Evolutionary conservation across 2,329 filamentous ascomycete species (phyloP).

Genomic region (Penicillium paneum): DNA sequence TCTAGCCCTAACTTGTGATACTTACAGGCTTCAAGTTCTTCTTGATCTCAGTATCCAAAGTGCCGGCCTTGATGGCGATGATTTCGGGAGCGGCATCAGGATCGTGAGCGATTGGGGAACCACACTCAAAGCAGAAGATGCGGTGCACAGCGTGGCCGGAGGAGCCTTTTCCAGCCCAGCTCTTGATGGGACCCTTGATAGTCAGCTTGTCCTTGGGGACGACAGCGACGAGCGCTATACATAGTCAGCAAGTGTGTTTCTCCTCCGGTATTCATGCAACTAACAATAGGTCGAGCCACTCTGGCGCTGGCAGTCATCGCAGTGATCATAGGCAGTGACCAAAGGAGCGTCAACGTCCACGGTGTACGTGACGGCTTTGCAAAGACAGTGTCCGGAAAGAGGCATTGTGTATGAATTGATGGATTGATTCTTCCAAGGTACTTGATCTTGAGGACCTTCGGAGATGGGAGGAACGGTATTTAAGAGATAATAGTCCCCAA

Average conservation of each 20-base stretch:
- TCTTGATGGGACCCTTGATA: conserved; percentile 64
- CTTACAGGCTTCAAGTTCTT: conserved; percentile 60
- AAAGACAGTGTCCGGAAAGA: conserved; percentile 68
- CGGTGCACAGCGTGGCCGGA: conserved; percentile 65
- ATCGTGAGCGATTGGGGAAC: conserved; percentile 67
- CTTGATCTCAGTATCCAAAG: conserved; percentile 62
- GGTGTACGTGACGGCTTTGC: conserved; percentile 68
- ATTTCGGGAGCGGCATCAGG: conserved; percentile 67
- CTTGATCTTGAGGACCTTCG: conserved; percentile 22
- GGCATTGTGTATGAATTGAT: conserved; percentile 50
- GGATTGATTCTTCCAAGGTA: conserved; percentile 18
- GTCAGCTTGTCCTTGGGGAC: conserved; percentile 65
- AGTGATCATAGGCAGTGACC: conserved; percentile 64
- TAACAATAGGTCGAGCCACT: conserved; percentile 63
- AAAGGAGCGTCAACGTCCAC: conserved; percentile 45
- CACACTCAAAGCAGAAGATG: conserved; percentile 67
- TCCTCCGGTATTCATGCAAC: neutral
- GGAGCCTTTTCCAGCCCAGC: conserved; percentile 57
- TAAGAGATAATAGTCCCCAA: conserved; percentile 5
- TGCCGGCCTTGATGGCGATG: conserved; percentile 67
- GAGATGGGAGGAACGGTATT: conserved; percentile 10
- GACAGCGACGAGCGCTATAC: conserved; percentile 59
- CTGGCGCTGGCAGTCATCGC: conserved; percentile 70
- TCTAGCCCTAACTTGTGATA: neutral
- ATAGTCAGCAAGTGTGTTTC: conserved; percentile 1